phyloP scores from a whole-genome alignment of 2,329 filamentous ascomycete genomes.

The Laburnicola sp. region DNA sequence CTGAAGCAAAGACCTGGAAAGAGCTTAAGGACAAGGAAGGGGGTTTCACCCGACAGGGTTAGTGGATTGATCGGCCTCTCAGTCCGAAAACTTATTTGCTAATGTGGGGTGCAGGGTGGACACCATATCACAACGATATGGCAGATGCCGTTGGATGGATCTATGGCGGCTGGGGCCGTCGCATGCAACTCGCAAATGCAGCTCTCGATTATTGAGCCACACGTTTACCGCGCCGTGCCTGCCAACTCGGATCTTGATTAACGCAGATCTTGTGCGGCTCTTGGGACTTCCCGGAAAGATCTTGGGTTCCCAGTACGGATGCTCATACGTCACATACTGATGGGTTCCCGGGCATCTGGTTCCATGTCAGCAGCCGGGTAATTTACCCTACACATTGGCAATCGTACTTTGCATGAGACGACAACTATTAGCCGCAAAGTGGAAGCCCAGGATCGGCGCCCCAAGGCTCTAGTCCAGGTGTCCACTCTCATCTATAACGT shows the following conservation, averaged over 20 bases:
- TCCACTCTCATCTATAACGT: conserved; percentile 3
- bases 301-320: neutral
- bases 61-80: conserved; percentile 5
- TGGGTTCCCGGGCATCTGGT: conserved; percentile 5
- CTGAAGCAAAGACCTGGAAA: conserved; percentile 33
- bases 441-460: neutral
- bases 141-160: conserved; percentile 43
- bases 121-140: conserved; percentile 41
- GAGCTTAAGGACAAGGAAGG: conserved; percentile 34
- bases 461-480: neutral
- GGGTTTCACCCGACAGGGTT: conserved; percentile 34
- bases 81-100: neutral
- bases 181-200: conserved; percentile 36
- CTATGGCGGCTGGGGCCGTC: conserved; percentile 38
- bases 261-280: conserved; percentile 16
- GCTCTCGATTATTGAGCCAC: conserved; percentile 21
- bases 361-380: conserved; percentile 6
- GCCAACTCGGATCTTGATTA: conserved; percentile 15
- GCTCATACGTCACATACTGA: neutral
- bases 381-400: conserved; percentile 5
- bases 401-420: neutral
- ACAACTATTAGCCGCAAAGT: conserved; percentile 9
- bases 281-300: conserved; percentile 2
- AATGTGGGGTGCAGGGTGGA: conserved; percentile 30
- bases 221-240: neutral